A percentile compares a stretch with the other conserved stretches of the same genome.
Conservation (phyloP, 2,329 filamentous ascomycete genomes). For the Curvularia verruculosa region DNA sequence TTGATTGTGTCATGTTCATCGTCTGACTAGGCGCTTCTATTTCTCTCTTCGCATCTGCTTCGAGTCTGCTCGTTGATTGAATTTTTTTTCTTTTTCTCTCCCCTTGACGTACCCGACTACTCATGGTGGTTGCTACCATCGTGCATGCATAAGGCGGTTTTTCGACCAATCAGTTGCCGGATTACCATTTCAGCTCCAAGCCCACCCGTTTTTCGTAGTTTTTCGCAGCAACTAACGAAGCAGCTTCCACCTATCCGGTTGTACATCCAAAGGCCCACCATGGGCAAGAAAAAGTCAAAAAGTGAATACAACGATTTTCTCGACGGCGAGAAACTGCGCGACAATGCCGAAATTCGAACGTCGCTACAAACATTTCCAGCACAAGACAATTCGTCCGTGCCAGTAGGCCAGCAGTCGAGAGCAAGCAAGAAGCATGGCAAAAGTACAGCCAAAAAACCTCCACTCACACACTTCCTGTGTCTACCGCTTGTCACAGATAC, state of each 20-base stretch:
- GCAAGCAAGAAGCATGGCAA: constrained; percentile 20
- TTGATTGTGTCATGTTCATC: constrained; percentile 2
- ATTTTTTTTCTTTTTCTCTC: background rate
- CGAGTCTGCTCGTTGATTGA: background rate
- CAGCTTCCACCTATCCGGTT: background rate
- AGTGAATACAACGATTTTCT: constrained; percentile 45
- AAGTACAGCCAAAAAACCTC: constrained; percentile 47
- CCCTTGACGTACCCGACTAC: background rate
- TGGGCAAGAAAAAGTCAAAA: constrained; percentile 41
- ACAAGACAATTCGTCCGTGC: constrained; percentile 21
- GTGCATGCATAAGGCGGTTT: constrained; percentile 4
- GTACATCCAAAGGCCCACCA: constrained; percentile 12
- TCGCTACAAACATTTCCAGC: constrained; percentile 26
- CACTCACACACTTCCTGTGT: constrained; percentile 76
- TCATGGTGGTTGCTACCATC: constrained; percentile 12
- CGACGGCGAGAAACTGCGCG: constrained; percentile 42
- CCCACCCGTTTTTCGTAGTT: background rate
- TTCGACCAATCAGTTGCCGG: constrained; percentile 12
- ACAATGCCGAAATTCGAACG: constrained; percentile 35
- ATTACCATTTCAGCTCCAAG: constrained; percentile 4
- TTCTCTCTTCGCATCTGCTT: background rate
- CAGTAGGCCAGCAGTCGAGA: constrained; percentile 12
- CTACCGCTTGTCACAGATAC: constrained; percentile 69
- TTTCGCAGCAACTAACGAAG: background rate
- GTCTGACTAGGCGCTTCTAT: constrained; percentile 1